A percentile compares a stretch with the other conserved stretches of the same genome.
Conservation (phyloP, 306 rosid species). For the Cucumis melo region DNA sequence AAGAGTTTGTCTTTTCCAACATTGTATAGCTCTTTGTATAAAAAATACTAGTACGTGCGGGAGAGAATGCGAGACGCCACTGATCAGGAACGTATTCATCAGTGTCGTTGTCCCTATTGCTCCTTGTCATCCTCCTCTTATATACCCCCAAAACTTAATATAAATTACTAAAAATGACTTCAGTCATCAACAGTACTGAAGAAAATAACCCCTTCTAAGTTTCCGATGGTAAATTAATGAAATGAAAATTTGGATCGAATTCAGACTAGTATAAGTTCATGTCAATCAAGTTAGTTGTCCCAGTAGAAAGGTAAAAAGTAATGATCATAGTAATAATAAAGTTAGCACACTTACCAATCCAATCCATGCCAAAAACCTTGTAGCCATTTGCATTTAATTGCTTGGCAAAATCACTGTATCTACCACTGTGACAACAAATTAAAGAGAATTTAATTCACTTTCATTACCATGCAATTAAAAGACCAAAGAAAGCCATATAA, state of each 20-base stretch:
- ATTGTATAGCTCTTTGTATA: neutral
- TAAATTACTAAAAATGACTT: neutral
- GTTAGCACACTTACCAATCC: constrained; percentile 62
- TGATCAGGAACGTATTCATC: neutral
- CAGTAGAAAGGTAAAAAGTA: too few species aligned
- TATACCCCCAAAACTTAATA: neutral
- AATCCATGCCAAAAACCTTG: constrained; percentile 90
- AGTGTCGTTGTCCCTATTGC: neutral
- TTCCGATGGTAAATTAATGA: neutral
- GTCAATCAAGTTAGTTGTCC: too few species aligned
- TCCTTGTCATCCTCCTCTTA: neutral
- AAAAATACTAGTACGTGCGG: neutral
- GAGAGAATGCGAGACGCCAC: neutral
- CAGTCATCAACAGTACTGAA: too few species aligned
- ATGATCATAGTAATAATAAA: neutral
- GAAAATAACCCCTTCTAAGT: neutral
- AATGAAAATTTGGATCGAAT: neutral
- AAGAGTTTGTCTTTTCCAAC: neutral
- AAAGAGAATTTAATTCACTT: constrained; percentile 1
- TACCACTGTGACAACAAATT: constrained; percentile 41
- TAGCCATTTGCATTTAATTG: constrained; percentile 64
- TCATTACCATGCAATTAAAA: neutral
- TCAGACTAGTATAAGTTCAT: too few species aligned
- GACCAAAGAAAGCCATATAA: neutral
- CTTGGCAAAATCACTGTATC: constrained; percentile 73